A percentile compares a stretch with the other conserved stretches of the same genome.
phyloP scores from a whole-genome alignment of 495 filamentous ascomycete species.

The Chaetomium fimeti region DNA sequence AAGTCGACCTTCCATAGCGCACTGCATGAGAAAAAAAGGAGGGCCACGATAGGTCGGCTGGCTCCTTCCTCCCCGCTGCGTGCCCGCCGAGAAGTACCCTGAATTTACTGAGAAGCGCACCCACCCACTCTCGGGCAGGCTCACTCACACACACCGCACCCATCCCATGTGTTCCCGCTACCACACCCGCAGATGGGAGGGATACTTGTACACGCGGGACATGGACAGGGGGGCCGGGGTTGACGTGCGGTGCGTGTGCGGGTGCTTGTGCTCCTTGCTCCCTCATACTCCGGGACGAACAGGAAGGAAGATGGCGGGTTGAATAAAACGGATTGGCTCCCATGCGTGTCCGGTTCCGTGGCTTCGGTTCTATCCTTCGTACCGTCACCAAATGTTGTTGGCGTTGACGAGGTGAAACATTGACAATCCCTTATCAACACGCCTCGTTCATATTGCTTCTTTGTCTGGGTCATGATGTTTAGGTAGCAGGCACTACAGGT shows the following conservation, averaged over 20 bases:
- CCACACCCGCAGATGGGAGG: slow-evolving; percentile 8
- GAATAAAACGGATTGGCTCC: slow-evolving; percentile 25
- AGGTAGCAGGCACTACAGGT: slow-evolving; percentile 14
- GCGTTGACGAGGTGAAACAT: slow-evolving; percentile 1
- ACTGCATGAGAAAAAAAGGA: slow-evolving; percentile 18
- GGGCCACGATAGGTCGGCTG: slow-evolving; percentile 14
- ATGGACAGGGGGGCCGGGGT: slow-evolving; percentile 5
- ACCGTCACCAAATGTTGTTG: slow-evolving; percentile 4
- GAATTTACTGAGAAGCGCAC: neutral
- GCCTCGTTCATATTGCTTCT: neutral
- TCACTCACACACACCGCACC: neutral
- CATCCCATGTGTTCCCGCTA: slow-evolving; percentile 1
- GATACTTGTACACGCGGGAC: slow-evolving; percentile 19
- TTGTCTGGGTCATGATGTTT: slow-evolving; percentile 13
- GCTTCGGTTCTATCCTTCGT: slow-evolving; percentile 6
- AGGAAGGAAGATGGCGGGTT: neutral
- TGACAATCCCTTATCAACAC: neutral
- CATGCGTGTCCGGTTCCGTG: slow-evolving; percentile 1
- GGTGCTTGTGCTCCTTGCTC: slow-evolving; percentile 6
- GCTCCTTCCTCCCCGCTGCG: neutral
- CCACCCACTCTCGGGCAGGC: neutral
- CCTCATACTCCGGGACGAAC: neutral
- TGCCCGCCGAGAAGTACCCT: slow-evolving; percentile 3
- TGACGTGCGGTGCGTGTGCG: neutral
- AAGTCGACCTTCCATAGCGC: slow-evolving; percentile 26